These are phyloP conservation scores for Malus sieversii DNA, from an alignment of 306 rosid genomes.

Conservation along the genomic window DNA sequence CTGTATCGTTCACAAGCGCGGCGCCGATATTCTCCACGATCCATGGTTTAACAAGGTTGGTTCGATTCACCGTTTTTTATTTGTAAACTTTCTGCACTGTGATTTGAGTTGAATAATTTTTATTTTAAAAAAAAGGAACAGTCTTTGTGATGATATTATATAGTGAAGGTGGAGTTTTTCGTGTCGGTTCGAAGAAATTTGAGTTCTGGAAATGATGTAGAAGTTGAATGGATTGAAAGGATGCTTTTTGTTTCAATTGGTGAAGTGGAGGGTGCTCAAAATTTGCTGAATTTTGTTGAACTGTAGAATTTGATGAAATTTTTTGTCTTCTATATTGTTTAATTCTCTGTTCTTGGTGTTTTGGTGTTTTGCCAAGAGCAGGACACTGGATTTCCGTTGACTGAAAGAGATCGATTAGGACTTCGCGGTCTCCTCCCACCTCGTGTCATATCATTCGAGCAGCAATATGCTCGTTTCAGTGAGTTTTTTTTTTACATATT, in stretches of 20 bases:
- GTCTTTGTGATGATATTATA: neutral
- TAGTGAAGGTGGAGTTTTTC: neutral
- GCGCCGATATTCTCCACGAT: conserved; percentile 97
- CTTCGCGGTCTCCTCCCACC: conserved; percentile 99
- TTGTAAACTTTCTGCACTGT: neutral
- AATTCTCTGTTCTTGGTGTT: conserved; percentile 11
- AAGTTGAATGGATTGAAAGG: neutral
- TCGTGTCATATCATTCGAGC: conserved; percentile 91
- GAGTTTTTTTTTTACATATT: conserved; percentile 21
- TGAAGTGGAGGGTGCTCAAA: neutral
- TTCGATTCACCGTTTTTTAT: neutral
- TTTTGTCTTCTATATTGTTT: neutral
- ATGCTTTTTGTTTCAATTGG: neutral
- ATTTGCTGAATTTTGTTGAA: neutral
- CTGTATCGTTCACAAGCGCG: conserved; percentile 92
- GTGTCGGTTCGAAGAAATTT: neutral
- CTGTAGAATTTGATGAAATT: neutral
- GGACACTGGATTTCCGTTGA: conserved; percentile 95
- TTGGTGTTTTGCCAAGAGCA: conserved; percentile 28
- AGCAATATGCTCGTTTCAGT: conserved; percentile 94
- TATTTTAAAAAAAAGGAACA: neutral
- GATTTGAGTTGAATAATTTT: neutral
- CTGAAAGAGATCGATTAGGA: conserved; percentile 93
- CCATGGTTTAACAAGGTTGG: conserved; percentile 98
- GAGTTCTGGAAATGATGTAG: neutral